A percentile compares a stretch with the other conserved stretches of the same genome.
These are phyloP conservation scores for Globisporangium rhizosaccharum DNA, from an alignment of 352 stramenopile genomes.

Conservation along the genomic window DNA sequence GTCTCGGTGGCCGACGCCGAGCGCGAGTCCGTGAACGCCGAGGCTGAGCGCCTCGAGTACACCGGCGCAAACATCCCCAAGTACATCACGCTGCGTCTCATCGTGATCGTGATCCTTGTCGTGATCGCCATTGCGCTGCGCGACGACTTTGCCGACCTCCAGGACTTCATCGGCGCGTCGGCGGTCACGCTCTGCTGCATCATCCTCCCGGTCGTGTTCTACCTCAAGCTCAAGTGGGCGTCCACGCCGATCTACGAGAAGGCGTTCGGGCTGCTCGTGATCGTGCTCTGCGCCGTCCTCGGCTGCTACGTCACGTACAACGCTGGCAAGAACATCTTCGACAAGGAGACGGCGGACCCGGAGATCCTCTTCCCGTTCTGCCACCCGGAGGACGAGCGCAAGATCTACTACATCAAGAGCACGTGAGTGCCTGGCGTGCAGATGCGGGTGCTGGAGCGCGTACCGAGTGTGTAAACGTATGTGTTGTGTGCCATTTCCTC, in stretches of 20 bases:
- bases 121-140: slow-evolving; percentile 14
- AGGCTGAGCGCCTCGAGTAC: slow-evolving; percentile 12
- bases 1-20: slow-evolving; percentile 6
- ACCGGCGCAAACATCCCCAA: slow-evolving; percentile 10
- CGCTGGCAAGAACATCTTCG: slow-evolving; percentile 7
- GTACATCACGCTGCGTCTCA: slow-evolving; percentile 14
- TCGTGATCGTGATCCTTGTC: slow-evolving; percentile 16
- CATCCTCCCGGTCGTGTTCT: slow-evolving; percentile 24
- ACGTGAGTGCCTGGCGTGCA: neutral
- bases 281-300: slow-evolving; percentile 11
- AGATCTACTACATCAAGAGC: slow-evolving; percentile 12
- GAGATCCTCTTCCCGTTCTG: slow-evolving; percentile 7
- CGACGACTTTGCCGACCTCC: slow-evolving; percentile 16
- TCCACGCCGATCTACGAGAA: slow-evolving; percentile 20
- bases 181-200: slow-evolving; percentile 20
- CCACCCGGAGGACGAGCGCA: slow-evolving; percentile 6
- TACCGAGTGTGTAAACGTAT: neutral
- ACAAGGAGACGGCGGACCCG: neutral
- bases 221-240: slow-evolving; percentile 16
- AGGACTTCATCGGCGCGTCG: slow-evolving; percentile 25
- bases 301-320: slow-evolving; percentile 15
- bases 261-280: slow-evolving; percentile 7
- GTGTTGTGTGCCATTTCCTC: neutral
- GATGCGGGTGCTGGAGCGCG: no score
- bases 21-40: slow-evolving; percentile 4